A percentile compares a stretch with the other conserved stretches of the same genome.
Evolutionary conservation across 2,329 filamentous ascomycete species (phyloP).

Genomic region (Trichoderma atroviride): DNA sequence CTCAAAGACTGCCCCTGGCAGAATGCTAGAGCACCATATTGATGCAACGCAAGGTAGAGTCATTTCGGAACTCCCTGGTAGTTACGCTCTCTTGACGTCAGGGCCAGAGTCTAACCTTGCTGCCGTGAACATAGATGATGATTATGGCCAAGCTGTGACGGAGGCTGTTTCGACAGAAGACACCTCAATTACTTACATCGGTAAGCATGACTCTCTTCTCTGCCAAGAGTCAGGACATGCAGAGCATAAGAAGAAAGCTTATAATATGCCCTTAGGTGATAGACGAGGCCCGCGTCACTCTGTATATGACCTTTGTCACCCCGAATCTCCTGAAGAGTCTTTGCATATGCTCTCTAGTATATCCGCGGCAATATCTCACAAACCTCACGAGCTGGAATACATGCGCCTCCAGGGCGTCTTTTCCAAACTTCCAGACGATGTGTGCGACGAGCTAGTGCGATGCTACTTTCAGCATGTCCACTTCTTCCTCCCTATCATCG

Average conservation of each 20-base stretch:
- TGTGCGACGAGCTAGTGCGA: constrained; percentile 5
- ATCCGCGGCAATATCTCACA: background rate
- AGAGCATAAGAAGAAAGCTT: background rate
- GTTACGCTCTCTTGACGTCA: background rate
- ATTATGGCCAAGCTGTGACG: background rate
- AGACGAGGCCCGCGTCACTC: constrained; percentile 11
- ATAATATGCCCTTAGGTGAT: background rate
- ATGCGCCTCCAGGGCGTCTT: constrained; percentile 18
- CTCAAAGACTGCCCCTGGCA: background rate
- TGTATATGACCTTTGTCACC: constrained; percentile 18
- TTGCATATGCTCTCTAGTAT: background rate
- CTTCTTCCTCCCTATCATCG: constrained; percentile 6
- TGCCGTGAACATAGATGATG: background rate
- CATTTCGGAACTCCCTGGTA: background rate
- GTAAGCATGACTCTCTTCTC: background rate
- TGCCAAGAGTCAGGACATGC: background rate
- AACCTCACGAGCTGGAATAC: constrained; percentile 10
- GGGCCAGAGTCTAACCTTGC: background rate
- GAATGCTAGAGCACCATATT: background rate
- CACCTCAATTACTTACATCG: constrained; percentile 10
- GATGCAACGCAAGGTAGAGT: background rate
- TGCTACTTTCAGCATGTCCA: constrained; percentile 15
- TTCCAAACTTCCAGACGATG: background rate
- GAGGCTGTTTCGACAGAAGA: background rate
- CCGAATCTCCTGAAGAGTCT: constrained; percentile 10